phyloP scores from a whole-genome alignment of 2,329 filamentous ascomycete species.

The Xylaria arbuscula region DNA sequence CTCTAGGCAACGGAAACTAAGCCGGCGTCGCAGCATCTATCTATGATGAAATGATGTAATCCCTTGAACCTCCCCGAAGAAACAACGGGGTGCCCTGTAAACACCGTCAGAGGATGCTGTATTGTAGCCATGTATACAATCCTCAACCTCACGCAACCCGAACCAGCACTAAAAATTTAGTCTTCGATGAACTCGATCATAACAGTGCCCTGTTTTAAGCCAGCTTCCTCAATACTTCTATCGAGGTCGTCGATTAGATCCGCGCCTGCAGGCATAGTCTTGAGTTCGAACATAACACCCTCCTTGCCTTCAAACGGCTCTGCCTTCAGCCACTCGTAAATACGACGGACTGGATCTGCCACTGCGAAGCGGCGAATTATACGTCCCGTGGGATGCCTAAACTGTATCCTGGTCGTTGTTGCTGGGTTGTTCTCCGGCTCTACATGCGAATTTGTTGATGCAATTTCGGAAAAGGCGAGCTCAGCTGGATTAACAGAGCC shows the following conservation, averaged over 20 bases:
- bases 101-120: slow-evolving; percentile 3
- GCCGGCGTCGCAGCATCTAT: slow-evolving; percentile 30
- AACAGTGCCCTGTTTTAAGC: slow-evolving; percentile 90
- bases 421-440: slow-evolving; percentile 80
- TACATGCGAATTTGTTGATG: slow-evolving; percentile 75
- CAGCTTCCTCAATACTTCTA: slow-evolving; percentile 79
- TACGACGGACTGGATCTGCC: slow-evolving; percentile 78
- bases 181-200: slow-evolving; percentile 91
- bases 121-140: slow-evolving; percentile 5
- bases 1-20: slow-evolving; percentile 18
- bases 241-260: slow-evolving; percentile 84
- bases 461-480: slow-evolving; percentile 75
- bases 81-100: slow-evolving; percentile 13
- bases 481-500: slow-evolving; percentile 41
- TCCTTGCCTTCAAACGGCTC: slow-evolving; percentile 83
- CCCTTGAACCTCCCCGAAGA: slow-evolving; percentile 9
- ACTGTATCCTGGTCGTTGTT: slow-evolving; percentile 88
- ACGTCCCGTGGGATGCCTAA: slow-evolving; percentile 84
- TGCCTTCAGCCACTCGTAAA: slow-evolving; percentile 98
- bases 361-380: slow-evolving; percentile 87
- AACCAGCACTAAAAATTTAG: slow-evolving; percentile 39
- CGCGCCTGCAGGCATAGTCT: slow-evolving; percentile 79
- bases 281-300: slow-evolving; percentile 85
- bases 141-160: not conserved
- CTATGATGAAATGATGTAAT: slow-evolving; percentile 26